These are phyloP conservation scores for Triadica sebifera DNA, from an alignment of 345 rosid species.

Conservation along the genomic window DNA sequence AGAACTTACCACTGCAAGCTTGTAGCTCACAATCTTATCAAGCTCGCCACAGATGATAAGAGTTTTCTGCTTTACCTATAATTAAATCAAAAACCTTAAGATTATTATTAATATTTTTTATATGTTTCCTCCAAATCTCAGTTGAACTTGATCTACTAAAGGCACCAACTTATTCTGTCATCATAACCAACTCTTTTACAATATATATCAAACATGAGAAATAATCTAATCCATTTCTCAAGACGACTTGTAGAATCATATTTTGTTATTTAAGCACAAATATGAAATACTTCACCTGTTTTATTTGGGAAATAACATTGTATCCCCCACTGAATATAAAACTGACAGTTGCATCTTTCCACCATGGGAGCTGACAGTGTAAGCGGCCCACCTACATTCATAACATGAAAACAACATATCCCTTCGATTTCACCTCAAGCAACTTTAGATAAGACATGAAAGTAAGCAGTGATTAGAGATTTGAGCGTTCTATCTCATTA, in stretches of 20 bases:
- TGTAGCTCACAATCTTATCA: slow-evolving; percentile 66
- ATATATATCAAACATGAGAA: no score
- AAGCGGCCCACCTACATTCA: slow-evolving; percentile 59
- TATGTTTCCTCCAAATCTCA: neutral
- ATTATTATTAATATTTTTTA: no score
- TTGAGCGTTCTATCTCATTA: neutral
- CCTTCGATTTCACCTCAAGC: neutral
- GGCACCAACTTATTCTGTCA: no score
- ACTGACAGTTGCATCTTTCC: slow-evolving; percentile 74
- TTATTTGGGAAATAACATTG: slow-evolving; percentile 58
- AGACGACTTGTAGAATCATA: no score
- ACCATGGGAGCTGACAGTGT: slow-evolving; percentile 84
- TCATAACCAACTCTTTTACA: no score
- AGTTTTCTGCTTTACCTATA: slow-evolving; percentile 60
- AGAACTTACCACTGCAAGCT: slow-evolving; percentile 50
- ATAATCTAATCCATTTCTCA: no score
- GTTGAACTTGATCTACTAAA: no score
- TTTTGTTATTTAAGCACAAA: neutral
- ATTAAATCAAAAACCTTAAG: neutral
- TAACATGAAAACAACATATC: neutral
- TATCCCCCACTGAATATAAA: slow-evolving; percentile 84
- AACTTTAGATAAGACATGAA: neutral
- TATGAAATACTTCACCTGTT: slow-evolving; percentile 39
- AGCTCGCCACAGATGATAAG: slow-evolving; percentile 67
- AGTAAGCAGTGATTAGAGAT: neutral